Conservation (phyloP, 2,329 filamentous ascomycete genomes). For the Colletotrichum echinochloae region DNA sequence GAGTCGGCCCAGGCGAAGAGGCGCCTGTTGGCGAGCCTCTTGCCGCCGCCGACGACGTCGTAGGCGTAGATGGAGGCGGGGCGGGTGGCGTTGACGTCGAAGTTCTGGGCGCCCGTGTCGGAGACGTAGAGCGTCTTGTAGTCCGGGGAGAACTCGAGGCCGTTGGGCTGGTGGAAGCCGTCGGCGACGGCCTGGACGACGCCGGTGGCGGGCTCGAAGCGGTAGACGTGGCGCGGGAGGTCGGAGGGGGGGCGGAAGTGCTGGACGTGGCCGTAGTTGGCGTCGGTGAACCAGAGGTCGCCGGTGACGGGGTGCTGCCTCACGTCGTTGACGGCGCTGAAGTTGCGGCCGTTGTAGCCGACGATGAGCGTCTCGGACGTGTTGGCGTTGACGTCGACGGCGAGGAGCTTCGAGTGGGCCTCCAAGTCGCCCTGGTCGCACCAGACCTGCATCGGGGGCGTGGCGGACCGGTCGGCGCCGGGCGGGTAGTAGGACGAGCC, state of each 20-base stretch:
- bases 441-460: slow-evolving; percentile 43
- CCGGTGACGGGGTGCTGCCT: slow-evolving; percentile 55
- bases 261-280: slow-evolving; percentile 61
- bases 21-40: slow-evolving; percentile 53
- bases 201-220: slow-evolving; percentile 55
- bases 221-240: slow-evolving; percentile 61
- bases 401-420: slow-evolving; percentile 34
- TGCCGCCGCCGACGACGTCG: slow-evolving; percentile 30
- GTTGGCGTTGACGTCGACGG: slow-evolving; percentile 42
- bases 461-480: slow-evolving; percentile 31
- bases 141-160: slow-evolving; percentile 60
- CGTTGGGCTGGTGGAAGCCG: slow-evolving; percentile 60
- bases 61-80: slow-evolving; percentile 37
- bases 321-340: slow-evolving; percentile 64
- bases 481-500: slow-evolving; percentile 43
- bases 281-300: slow-evolving; percentile 64
- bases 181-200: slow-evolving; percentile 59
- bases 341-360: slow-evolving; percentile 44
- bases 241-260: slow-evolving; percentile 57
- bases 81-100: slow-evolving; percentile 16
- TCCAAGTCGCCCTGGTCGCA: slow-evolving; percentile 40
- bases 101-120: slow-evolving; percentile 50
- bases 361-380: slow-evolving; percentile 36
- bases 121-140: slow-evolving; percentile 59
- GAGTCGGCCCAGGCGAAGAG: slow-evolving; percentile 62